These are phyloP conservation scores for Mrakia gelida DNA, from an alignment of 768 basidiomycete species.

Conservation along the genomic window DNA sequence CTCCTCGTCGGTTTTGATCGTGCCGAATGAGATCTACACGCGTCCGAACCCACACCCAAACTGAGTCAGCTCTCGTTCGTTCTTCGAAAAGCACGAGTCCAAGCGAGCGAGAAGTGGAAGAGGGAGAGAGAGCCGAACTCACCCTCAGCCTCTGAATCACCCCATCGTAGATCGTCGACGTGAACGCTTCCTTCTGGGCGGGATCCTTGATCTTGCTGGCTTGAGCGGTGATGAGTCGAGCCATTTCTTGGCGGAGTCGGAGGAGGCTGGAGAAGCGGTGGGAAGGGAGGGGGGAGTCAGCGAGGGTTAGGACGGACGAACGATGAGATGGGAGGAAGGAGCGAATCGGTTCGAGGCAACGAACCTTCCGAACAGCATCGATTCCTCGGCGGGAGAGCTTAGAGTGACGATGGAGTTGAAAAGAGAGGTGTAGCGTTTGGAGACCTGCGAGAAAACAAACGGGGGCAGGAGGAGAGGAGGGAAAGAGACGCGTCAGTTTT, in stretches of 20 bases:
- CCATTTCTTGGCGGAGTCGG: constrained; percentile 77
- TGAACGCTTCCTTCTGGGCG: constrained; percentile 60
- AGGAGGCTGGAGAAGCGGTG: constrained; percentile 55
- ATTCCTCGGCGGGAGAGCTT: constrained; percentile 79
- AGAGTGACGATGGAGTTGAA: constrained; percentile 80
- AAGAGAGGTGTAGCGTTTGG: constrained; percentile 67
- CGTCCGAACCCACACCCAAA: too few species aligned
- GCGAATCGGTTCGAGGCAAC: constrained; percentile 37
- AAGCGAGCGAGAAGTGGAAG: background rate
- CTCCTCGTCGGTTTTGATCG: constrained; percentile 17
- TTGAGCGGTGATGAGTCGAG: constrained; percentile 69
- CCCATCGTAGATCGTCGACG: constrained; percentile 67
- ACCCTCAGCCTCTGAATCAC: constrained; percentile 66
- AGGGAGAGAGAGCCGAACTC: background rate
- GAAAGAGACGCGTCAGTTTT: background rate
- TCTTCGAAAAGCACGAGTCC: background rate
- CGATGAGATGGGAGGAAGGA: background rate
- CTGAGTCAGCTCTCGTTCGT: background rate
- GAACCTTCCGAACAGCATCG: constrained; percentile 94
- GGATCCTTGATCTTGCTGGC: constrained; percentile 62
- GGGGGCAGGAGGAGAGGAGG: too few species aligned
- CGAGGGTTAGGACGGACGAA: background rate
- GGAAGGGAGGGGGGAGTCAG: background rate
- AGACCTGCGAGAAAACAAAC: constrained; percentile 54
- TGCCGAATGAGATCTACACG: background rate